Evolutionary conservation across 1,284 basidiomycete species (phyloP).

Genomic region (Ustanciosporium gigantosporum): DNA sequence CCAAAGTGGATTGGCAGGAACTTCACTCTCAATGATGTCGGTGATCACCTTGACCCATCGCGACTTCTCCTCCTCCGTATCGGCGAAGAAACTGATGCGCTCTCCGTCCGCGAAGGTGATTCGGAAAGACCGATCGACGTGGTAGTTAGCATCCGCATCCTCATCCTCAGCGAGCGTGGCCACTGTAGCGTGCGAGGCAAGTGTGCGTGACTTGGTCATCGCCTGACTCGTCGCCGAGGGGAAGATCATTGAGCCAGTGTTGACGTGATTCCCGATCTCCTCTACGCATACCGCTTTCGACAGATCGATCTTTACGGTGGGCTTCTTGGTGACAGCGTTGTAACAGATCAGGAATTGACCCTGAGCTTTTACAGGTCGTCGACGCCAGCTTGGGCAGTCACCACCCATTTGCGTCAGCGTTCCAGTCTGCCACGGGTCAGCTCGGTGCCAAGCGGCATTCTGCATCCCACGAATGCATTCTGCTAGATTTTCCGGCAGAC

Average conservation of each 20-base stretch:
- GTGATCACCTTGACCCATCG: conserved; percentile 71
- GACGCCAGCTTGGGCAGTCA: conserved; percentile 86
- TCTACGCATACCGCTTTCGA: conserved; percentile 78
- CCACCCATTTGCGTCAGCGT: conserved; percentile 90
- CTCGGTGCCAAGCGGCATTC: conserved; percentile 86
- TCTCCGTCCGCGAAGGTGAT: conserved; percentile 79
- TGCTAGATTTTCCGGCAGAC: conserved; percentile 86
- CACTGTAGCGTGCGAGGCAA: conserved; percentile 18
- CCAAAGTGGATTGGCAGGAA: conserved; percentile 53
- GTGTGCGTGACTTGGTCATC: conserved; percentile 18
- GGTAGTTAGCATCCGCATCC: conserved; percentile 71
- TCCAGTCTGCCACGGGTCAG: conserved; percentile 77
- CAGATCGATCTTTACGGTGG: conserved; percentile 86
- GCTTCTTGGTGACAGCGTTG: conserved; percentile 89
- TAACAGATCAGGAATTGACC: conserved; percentile 86
- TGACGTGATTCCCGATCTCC: conserved; percentile 70
- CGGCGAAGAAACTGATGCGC: conserved; percentile 86
- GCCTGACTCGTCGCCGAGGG: conserved; percentile 16
- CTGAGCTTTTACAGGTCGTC: conserved; percentile 81
- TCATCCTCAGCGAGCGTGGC: conserved; percentile 38
- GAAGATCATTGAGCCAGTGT: conserved; percentile 18
- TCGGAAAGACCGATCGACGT: conserved; percentile 80
- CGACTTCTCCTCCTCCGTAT: conserved; percentile 83
- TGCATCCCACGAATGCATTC: conserved; percentile 87
- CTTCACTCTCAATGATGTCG: conserved; percentile 38